phyloP scores from a whole-genome alignment of 2,329 filamentous ascomycete species.

The Metarhizium rileyi region DNA sequence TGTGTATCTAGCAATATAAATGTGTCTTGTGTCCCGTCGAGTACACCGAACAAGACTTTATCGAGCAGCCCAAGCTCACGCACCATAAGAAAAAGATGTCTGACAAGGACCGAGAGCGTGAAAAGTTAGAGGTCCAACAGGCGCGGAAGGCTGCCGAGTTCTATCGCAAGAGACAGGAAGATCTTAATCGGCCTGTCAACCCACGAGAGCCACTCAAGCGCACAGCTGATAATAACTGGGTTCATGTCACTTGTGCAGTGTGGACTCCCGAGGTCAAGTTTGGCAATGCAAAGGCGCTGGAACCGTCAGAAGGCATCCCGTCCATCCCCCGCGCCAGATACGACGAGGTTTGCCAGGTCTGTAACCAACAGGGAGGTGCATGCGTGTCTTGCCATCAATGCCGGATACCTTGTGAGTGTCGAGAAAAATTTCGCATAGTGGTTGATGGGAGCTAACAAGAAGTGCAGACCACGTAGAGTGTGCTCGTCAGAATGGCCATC shows the following conservation, averaged over 20 bases:
- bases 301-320: slow-evolving; percentile 82
- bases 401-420: slow-evolving; percentile 38
- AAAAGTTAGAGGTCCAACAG: slow-evolving; percentile 75
- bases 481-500: slow-evolving; percentile 72
- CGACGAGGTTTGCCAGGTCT: slow-evolving; percentile 73
- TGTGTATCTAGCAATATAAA: slow-evolving; percentile 62
- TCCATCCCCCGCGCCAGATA: slow-evolving; percentile 66
- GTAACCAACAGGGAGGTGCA: slow-evolving; percentile 65
- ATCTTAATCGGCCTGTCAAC: slow-evolving; percentile 70
- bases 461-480: slow-evolving; percentile 64
- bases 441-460: slow-evolving; percentile 6
- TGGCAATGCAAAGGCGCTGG: slow-evolving; percentile 70
- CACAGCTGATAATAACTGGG: slow-evolving; percentile 96
- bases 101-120: slow-evolving; percentile 83
- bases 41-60: slow-evolving; percentile 70
- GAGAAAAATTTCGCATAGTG: background rate
- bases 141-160: slow-evolving; percentile 70
- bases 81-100: slow-evolving; percentile 73
- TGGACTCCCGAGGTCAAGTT: slow-evolving; percentile 93
- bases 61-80: slow-evolving; percentile 52
- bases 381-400: slow-evolving; percentile 78
- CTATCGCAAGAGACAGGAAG: slow-evolving; percentile 74
- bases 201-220: slow-evolving; percentile 88
- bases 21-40: slow-evolving; percentile 86
- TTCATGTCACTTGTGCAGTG: slow-evolving; percentile 86